These are phyloP conservation scores for Sporothrix humicola DNA, from an alignment of 2,329 filamentous ascomycete genomes.

Conservation along the genomic window DNA sequence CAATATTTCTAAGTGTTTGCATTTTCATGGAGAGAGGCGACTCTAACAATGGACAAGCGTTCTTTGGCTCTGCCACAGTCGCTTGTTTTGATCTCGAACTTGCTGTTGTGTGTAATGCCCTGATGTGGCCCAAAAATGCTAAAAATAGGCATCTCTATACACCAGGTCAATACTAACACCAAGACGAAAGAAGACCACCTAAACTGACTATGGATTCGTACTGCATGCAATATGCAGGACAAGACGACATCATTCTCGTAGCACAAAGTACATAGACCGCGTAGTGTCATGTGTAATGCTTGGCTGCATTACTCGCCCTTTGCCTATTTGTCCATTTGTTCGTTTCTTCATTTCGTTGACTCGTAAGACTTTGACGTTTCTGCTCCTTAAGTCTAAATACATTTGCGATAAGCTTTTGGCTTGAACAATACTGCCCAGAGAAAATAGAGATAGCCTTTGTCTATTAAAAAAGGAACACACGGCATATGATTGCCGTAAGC, in stretches of 20 bases:
- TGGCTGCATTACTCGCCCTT: background rate
- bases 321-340: background rate
- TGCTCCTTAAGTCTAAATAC: background rate
- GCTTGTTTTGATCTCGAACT: background rate
- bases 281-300: background rate
- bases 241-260: background rate
- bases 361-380: background rate
- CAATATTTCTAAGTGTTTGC: background rate
- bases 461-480: background rate
- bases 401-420: background rate
- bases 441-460: background rate
- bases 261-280: background rate
- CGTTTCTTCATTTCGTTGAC: background rate
- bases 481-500: conserved; percentile 9
- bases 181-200: background rate
- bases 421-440: background rate
- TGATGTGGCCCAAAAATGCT: background rate
- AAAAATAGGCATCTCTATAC: background rate
- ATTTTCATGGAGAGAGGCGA: background rate
- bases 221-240: conserved; percentile 3
- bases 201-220: background rate
- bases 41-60: background rate
- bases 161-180: background rate
- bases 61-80: conserved; percentile 2
- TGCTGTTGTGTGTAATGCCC: background rate